phyloP scores from a whole-genome alignment of 495 filamentous ascomycete genomes.

The Annulohypoxylon moriforme region DNA sequence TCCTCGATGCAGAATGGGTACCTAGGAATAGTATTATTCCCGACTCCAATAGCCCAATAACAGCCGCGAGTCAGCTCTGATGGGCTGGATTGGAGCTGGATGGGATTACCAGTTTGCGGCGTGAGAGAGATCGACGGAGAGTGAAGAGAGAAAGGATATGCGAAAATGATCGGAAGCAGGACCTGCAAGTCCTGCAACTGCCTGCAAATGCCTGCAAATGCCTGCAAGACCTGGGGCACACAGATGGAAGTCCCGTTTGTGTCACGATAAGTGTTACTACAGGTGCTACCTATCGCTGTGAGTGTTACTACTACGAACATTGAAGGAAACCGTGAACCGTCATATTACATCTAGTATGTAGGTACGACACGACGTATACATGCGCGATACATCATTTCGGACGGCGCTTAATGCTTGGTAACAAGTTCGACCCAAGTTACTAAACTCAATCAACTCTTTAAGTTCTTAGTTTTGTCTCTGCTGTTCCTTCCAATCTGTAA shows the following conservation, averaged over 20 bases:
- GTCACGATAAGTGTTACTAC: constrained; percentile 28
- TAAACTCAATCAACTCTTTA: neutral
- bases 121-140: constrained; percentile 13
- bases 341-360: neutral
- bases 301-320: neutral
- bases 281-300: neutral
- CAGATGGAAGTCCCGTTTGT: constrained; percentile 39
- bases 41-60: neutral
- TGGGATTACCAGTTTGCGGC: constrained; percentile 12
- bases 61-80: constrained; percentile 13
- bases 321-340: neutral
- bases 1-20: constrained; percentile 4
- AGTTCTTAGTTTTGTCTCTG: neutral
- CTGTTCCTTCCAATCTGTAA: neutral
- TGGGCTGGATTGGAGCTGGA: neutral
- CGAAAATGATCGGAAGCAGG: constrained; percentile 41
- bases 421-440: constrained; percentile 10
- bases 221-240: neutral
- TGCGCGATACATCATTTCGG: neutral
- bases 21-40: constrained; percentile 15
- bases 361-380: neutral
- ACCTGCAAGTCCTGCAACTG: constrained; percentile 13
- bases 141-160: constrained; percentile 13
- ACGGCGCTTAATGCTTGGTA: constrained; percentile 24
- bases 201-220: neutral